These are phyloP conservation scores for Cystofilobasidium capitatum DNA, from an alignment of 768 basidiomycete genomes.

Conservation along the genomic window DNA sequence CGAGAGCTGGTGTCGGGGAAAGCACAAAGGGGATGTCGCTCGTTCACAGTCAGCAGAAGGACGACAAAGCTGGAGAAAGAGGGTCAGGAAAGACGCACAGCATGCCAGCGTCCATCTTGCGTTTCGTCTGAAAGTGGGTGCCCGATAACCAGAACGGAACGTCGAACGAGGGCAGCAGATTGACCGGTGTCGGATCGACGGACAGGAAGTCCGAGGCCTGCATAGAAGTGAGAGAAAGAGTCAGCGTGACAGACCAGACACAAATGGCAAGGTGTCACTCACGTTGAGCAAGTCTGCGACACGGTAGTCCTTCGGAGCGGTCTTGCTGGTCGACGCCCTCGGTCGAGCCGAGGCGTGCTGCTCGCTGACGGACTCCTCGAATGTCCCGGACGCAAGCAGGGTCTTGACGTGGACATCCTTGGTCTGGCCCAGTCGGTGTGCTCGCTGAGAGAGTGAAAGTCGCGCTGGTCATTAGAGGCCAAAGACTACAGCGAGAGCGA, in stretches of 20 bases:
- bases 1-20: neutral
- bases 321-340: neutral
- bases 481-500: neutral
- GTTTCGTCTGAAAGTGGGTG: neutral
- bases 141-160: neutral
- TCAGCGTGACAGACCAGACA: neutral
- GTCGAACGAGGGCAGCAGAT: neutral
- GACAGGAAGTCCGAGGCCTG: neutral
- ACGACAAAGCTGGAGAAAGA: neutral
- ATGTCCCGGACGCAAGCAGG: neutral
- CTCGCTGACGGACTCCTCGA: neutral
- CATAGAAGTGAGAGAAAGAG: neutral
- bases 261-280: neutral
- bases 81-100: neutral
- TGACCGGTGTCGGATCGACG: neutral
- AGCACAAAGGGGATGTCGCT: neutral
- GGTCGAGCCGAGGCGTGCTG: neutral
- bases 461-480: no score
- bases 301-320: neutral
- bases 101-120: neutral
- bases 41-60: neutral
- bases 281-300: neutral
- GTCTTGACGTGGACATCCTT: neutral
- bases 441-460: neutral
- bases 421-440: neutral